Evolutionary conservation across 257 asterid genomes (phyloP).

Genomic region (Ballota nigra): DNA sequence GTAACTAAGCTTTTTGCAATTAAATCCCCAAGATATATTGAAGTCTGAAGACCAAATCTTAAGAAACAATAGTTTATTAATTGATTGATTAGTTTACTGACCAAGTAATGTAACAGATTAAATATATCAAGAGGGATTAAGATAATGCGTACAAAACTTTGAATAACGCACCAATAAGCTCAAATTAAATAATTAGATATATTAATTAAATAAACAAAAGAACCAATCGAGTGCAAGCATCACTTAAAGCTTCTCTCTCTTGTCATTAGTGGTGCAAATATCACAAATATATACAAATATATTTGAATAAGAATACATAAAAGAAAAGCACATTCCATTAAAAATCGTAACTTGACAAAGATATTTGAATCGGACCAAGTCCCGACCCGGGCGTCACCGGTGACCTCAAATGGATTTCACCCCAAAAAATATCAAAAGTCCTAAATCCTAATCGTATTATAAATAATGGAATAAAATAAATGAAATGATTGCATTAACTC

Average conservation of each 20-base stretch:
- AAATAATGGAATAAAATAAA: no score
- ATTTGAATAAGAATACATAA: neutral
- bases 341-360: neutral
- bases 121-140: neutral
- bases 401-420: neutral
- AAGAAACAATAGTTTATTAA: neutral
- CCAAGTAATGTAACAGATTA: neutral
- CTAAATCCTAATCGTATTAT: neutral
- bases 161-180: neutral
- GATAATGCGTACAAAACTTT: neutral
- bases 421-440: neutral
- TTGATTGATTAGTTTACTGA: conserved; percentile 2
- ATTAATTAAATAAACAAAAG: neutral
- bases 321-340: neutral
- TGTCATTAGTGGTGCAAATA: conserved; percentile 7
- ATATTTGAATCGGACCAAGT: neutral
- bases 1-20: neutral
- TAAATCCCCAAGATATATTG: neutral
- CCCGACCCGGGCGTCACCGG: neutral
- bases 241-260: neutral
- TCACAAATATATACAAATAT: neutral
- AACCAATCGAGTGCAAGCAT: neutral
- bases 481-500: no score
- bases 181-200: neutral
- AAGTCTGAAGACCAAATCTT: neutral